Evolutionary conservation across 176 grass and related monocot genomes (phyloP), one percentile per base, ranked within the genome.

Genomic region (Chrysopogon serrulatus): DNA sequence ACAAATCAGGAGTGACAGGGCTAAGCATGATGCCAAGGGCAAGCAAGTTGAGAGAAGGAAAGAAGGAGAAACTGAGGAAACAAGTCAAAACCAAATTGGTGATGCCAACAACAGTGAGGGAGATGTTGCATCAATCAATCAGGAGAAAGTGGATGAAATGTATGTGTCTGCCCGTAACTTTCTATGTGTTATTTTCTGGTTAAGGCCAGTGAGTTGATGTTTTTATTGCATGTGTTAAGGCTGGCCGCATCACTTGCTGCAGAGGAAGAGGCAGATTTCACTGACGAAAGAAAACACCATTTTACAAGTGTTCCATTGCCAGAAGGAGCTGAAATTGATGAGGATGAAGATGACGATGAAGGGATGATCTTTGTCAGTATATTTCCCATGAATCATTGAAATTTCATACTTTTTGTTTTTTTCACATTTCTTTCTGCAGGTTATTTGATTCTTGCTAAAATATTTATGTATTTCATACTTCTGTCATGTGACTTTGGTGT

Each of bases 61-160:
- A 70, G 53, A 21, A 36, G 71, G 71, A 73, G 69, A 87, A 71
- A 41, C 48, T 33, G 66, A 68, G 59, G 31, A 68, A 83, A 43
- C 24, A 74, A 75, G 37, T 60, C 78, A 82, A 72, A 70, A 77
- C 53, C 72, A 16, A 77, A 90, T 30, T 51, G 74, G 56, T 54
- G 57, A 32, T 31, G 65, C 69, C 12, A 42, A 68, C 81, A 86
- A 78, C 69, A 86, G 53, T 27, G 42, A 16, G 48, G 42, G 42
- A 63, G 24, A 73, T 87, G 30, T 3, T 59, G 87, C 61, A 75
- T 19, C 73, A 34, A 64, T 69, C 53, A 72, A 73, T 41, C 96
- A 90, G 45, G 85, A 92, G 79, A 93, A 90, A 72, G n/a, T 98
- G 47, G 96, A 98, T 80, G 93, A 95, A 77, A 90, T 98, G 96